Evolutionary conservation across 768 basidiomycete genomes (phyloP).

Genomic region (Mycena vitilis): DNA sequence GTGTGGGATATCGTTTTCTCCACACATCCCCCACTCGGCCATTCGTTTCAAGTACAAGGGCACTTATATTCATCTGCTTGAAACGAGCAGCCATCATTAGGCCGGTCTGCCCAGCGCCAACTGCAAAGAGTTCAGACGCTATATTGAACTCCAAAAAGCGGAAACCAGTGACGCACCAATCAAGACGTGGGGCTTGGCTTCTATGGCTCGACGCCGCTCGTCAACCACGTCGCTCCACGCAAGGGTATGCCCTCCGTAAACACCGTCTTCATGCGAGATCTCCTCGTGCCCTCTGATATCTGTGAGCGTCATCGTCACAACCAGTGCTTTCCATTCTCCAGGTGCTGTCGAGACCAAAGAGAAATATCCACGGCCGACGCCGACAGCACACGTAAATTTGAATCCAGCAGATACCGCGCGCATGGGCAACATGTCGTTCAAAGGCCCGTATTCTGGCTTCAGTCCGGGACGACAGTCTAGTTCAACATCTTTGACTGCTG

Average conservation of each 20-base stretch:
- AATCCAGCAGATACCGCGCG: constrained; percentile 35
- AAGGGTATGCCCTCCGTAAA: constrained; percentile 32
- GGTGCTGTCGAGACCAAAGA: constrained; percentile 19
- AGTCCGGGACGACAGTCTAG: constrained; percentile 18
- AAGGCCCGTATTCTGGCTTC: constrained; percentile 24
- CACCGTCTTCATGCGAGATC: constrained; percentile 22
- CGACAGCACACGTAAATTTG: constrained; percentile 33
- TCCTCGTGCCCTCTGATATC: constrained; percentile 42
- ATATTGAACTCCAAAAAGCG: not conserved
- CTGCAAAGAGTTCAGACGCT: constrained; percentile 36
- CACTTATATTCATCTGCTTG: constrained; percentile 51
- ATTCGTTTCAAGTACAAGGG: constrained; percentile 52
- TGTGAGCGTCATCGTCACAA: constrained; percentile 32
- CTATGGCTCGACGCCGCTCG: constrained; percentile 31
- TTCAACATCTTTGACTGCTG: constrained; percentile 7
- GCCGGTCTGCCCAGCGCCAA: constrained; percentile 59
- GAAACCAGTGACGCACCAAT: constrained; percentile 28
- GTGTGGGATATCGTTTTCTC: constrained; percentile 55
- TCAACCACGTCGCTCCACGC: constrained; percentile 29
- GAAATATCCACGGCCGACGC: constrained; percentile 35
- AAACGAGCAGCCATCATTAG: constrained; percentile 57
- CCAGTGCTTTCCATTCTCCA: constrained; percentile 37
- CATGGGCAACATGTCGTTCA: constrained; percentile 20
- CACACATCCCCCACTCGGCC: constrained; percentile 54
- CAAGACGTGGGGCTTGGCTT: constrained; percentile 38